Base-by-base conservation (phyloP, 768 basidiomycete species). In the Asterophora lycoperdoides region DNA sequence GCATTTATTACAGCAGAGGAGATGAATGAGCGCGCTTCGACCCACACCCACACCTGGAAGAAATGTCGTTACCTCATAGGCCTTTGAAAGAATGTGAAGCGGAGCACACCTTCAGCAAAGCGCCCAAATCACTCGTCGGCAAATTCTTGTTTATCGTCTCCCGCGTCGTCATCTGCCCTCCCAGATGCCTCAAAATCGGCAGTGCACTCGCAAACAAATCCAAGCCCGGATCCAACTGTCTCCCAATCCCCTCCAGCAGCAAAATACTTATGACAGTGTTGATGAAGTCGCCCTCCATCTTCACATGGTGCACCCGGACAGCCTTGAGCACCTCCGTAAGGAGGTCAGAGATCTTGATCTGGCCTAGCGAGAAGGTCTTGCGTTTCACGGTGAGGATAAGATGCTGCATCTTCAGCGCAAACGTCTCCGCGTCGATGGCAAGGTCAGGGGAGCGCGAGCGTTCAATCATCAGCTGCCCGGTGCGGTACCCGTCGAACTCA, bases 281-380 rank as follows among this genome's bases (percentile, higher is more conserved):
- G 62, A 98, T 84, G 63, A 99, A 99, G 65, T 98, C 96, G 11
- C 86, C 93, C 69, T 99, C 95, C 84, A 99, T 89, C 73, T 92
- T 97, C 55, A 98, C 96, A 62, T 96, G 95, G 65, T 97, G 94
- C 56, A 79, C 75, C 49, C 93, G 74, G 3, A 99, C 94, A 29
- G 84, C 81, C 58, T 72, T 84, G 41, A 99, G 71, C 7, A 98
- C 96, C 54, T 95, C 89, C 3, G 80, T 88, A 26, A 98, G 71
- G 52, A 99, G 81, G 64, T 98, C 94, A 23, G 89, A 86, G 47
- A 99, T 96, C 65, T 89, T 92, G 70, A 99, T 92, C 65, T 92
- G 85, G n/a, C 91, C 93, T 4, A 99, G 80, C 19, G 90, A 91
- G 70, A 99, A 99, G 2, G 96, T 98, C 69, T 93, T 95, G 57